Evolutionary conservation across 2,329 filamentous ascomycete genomes (phyloP).

Genomic region (Magnaporthales sp.): DNA sequence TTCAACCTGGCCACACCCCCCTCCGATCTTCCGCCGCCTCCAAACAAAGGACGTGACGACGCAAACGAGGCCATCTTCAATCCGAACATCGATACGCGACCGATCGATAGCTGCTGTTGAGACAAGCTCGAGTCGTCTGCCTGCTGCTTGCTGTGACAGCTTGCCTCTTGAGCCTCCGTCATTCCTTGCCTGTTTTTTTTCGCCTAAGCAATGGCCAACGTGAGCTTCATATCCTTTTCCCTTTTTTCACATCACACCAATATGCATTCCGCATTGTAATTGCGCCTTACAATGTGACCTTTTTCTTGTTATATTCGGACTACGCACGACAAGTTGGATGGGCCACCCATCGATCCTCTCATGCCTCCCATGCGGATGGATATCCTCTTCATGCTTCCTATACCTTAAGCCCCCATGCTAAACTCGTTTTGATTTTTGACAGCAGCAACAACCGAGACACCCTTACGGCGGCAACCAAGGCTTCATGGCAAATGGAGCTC

Average conservation of each 20-base stretch:
- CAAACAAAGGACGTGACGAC: background rate
- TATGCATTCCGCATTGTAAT: background rate
- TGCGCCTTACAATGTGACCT: background rate
- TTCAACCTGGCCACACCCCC: background rate
- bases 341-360: background rate
- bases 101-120: background rate
- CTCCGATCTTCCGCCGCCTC: background rate
- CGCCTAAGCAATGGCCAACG: background rate
- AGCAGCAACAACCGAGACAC: slow-evolving; percentile 24
- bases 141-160: background rate
- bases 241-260: background rate
- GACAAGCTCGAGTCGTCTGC: background rate
- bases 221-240: background rate
- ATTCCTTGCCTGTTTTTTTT: background rate
- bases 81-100: background rate
- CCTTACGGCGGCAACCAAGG: slow-evolving; percentile 39
- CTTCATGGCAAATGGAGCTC: slow-evolving; percentile 57
- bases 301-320: background rate
- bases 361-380: background rate
- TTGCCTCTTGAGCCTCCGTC: background rate
- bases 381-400: background rate
- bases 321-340: background rate
- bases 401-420: background rate
- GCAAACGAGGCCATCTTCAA: background rate
- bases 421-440: background rate